Conservation (phyloP, 1,284 basidiomycete genomes). For the Pisolithus thermaeus region DNA sequence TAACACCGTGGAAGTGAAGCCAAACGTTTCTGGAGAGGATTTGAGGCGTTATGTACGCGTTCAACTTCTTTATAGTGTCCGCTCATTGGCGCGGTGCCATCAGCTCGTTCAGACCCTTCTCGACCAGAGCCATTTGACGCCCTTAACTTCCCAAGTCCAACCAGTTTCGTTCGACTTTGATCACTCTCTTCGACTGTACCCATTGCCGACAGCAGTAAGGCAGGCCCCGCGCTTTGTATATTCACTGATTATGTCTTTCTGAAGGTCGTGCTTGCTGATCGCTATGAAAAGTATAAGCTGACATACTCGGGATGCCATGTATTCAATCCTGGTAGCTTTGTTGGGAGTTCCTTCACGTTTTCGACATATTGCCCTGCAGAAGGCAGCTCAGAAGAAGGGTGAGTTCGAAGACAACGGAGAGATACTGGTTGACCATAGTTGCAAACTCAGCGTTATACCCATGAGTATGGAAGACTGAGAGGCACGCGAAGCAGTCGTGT, state of each 20-base stretch:
- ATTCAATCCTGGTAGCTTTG: slow-evolving; percentile 93
- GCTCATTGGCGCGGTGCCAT: slow-evolving; percentile 7
- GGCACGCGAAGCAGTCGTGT: too few species aligned
- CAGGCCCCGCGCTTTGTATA: neutral
- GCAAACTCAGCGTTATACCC: slow-evolving; percentile 30
- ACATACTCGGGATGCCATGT: slow-evolving; percentile 99
- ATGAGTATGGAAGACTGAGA: slow-evolving; percentile 29
- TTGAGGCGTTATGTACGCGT: slow-evolving; percentile 79
- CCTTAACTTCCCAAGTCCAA: slow-evolving; percentile 78
- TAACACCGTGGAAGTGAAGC: slow-evolving; percentile 85
- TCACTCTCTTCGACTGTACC: slow-evolving; percentile 89
- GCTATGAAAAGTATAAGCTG: slow-evolving; percentile 92
- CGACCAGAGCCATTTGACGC: slow-evolving; percentile 89
- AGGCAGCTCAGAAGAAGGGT: slow-evolving; percentile 75
- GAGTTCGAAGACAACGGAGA: slow-evolving; percentile 17
- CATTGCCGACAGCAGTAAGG: slow-evolving; percentile 83
- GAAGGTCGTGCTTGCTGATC: slow-evolving; percentile 93
- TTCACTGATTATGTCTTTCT: slow-evolving; percentile 8
- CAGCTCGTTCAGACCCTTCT: slow-evolving; percentile 91
- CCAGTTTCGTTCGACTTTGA: slow-evolving; percentile 91
- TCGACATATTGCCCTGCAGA: slow-evolving; percentile 84
- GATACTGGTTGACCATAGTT: neutral
- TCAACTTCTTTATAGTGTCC: neutral
- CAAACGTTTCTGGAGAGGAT: slow-evolving; percentile 66
- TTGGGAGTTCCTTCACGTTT: slow-evolving; percentile 75